These are phyloP conservation scores for Fusarium sp. DNA, from an alignment of 2,329 filamentous ascomycete species.

Conservation along the genomic window DNA sequence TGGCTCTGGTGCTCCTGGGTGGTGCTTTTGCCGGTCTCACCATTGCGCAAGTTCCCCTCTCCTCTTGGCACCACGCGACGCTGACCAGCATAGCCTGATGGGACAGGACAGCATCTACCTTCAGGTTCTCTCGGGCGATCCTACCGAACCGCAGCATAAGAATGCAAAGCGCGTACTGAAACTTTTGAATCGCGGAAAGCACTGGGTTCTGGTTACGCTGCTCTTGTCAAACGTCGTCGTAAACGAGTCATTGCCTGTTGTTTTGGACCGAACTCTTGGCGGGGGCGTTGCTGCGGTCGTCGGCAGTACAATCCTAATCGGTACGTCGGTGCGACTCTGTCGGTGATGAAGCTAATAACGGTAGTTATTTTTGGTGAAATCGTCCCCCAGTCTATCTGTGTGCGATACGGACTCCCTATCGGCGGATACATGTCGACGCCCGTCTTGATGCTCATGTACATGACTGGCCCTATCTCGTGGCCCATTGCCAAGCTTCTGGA, in stretches of 20 bases:
- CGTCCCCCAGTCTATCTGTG: slow-evolving; percentile 93
- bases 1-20: slow-evolving; percentile 82
- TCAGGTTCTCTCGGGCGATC: slow-evolving; percentile 88
- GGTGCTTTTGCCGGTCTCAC: slow-evolving; percentile 96
- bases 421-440: slow-evolving; percentile 92
- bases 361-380: slow-evolving; percentile 97
- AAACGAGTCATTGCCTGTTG: slow-evolving; percentile 94
- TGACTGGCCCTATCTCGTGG: slow-evolving; percentile 89
- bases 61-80: slow-evolving; percentile 26
- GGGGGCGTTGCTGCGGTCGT: slow-evolving; percentile 94
- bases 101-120: slow-evolving; percentile 94
- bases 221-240: slow-evolving; percentile 97
- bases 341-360: slow-evolving; percentile 32
- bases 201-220: slow-evolving; percentile 96
- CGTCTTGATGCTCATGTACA: slow-evolving; percentile 88
- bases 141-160: slow-evolving; percentile 82
- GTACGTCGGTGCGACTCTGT: slow-evolving; percentile 58
- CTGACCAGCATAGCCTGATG: slow-evolving; percentile 58
- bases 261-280: slow-evolving; percentile 90
- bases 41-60: slow-evolving; percentile 68
- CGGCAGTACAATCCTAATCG: slow-evolving; percentile 91
- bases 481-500: slow-evolving; percentile 96
- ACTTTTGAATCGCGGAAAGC: slow-evolving; percentile 86
- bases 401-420: slow-evolving; percentile 93
- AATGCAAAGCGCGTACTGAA: slow-evolving; percentile 83